Conservation (phyloP, 208 protist species). For the Porcisia deanei region DNA sequence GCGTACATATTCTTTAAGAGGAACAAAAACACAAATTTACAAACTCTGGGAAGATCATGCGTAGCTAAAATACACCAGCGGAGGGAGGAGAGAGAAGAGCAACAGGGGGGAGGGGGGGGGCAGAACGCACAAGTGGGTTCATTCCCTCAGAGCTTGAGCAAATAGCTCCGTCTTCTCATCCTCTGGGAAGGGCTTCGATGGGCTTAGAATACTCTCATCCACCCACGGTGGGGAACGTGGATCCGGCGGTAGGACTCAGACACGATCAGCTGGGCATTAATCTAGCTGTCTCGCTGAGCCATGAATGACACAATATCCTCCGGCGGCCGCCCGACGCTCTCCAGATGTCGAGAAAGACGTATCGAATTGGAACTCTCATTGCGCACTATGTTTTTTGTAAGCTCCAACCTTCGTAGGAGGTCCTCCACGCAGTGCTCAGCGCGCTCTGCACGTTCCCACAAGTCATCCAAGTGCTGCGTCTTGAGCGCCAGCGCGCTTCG, state of each 20-base stretch:
- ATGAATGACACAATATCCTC: conserved; percentile 12
- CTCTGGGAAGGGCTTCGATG: background rate
- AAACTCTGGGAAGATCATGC: too few relatives aligned
- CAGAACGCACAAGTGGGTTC: background rate
- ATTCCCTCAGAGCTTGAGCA: background rate
- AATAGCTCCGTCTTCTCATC: background rate
- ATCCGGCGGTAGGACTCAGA: background rate
- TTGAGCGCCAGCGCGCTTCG: background rate
- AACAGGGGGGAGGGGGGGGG: too few relatives aligned
- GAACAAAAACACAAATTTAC: too few relatives aligned
- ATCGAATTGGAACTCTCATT: conserved; percentile 20
- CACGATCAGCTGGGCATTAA: background rate
- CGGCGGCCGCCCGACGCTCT: conserved; percentile 4
- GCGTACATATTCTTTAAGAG: too few relatives aligned
- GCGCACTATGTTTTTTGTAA: conserved; percentile 14
- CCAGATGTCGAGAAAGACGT: conserved; percentile 24
- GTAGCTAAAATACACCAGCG: too few relatives aligned
- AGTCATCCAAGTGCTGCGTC: conserved; percentile 22
- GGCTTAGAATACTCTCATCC: background rate
- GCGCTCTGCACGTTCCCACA: conserved; percentile 22
- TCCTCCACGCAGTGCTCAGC: conserved; percentile 21
- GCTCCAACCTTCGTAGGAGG: conserved; percentile 8
- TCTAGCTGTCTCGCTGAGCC: conserved; percentile 10
- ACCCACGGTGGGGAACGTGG: background rate
- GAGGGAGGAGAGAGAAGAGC: too few relatives aligned